Percentiles rank a stretch among this genome's conserved stretches.
These are phyloP conservation scores for Wickerhamomyces tratensis DNA, from an alignment of 805 yeast species.

Conservation along the genomic window DNA sequence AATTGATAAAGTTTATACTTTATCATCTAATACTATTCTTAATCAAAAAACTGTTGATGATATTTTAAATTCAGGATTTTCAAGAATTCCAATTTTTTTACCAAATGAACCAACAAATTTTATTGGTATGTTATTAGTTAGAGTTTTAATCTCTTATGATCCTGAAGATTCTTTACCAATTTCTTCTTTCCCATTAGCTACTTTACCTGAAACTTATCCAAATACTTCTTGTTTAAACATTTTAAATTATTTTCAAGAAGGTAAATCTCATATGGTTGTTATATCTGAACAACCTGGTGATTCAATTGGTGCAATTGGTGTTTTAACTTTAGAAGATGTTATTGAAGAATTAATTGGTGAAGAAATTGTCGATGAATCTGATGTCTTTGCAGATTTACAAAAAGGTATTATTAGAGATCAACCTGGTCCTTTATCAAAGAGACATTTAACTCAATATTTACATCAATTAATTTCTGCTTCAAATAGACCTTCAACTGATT, in stretches of 20 bases:
- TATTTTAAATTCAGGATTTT: slow-evolving; percentile 88
- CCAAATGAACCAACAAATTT: slow-evolving; percentile 87
- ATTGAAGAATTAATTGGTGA: slow-evolving; percentile 97
- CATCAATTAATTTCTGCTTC: slow-evolving; percentile 46
- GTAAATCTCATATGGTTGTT: slow-evolving; percentile 94
- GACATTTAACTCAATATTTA: slow-evolving; percentile 59
- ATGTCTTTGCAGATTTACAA: slow-evolving; percentile 85
- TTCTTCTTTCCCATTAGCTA: slow-evolving; percentile 89
- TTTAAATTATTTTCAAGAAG: slow-evolving; percentile 93
- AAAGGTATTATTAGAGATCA: slow-evolving; percentile 70
- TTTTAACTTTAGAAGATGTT: slow-evolving; percentile 91
- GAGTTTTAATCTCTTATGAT: slow-evolving; percentile 89
- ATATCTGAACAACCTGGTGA: slow-evolving; percentile 83
- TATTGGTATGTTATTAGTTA: slow-evolving; percentile 89
- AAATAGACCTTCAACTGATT: slow-evolving; percentile 26
- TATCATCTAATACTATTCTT: slow-evolving; percentile 72
- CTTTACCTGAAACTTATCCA: slow-evolving; percentile 88
- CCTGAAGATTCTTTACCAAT: slow-evolving; percentile 95
- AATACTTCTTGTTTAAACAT: slow-evolving; percentile 91
- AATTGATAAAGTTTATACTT: slow-evolving; percentile 77
- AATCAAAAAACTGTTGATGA: slow-evolving; percentile 82
- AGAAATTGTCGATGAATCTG: slow-evolving; percentile 94
- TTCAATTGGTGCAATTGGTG: slow-evolving; percentile 80
- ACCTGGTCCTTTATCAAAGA: slow-evolving; percentile 67
- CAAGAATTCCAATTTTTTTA: slow-evolving; percentile 86